Base-by-base conservation (phyloP, 192 early-diverging fungal species). In the Glomus cerebriforme region DNA sequence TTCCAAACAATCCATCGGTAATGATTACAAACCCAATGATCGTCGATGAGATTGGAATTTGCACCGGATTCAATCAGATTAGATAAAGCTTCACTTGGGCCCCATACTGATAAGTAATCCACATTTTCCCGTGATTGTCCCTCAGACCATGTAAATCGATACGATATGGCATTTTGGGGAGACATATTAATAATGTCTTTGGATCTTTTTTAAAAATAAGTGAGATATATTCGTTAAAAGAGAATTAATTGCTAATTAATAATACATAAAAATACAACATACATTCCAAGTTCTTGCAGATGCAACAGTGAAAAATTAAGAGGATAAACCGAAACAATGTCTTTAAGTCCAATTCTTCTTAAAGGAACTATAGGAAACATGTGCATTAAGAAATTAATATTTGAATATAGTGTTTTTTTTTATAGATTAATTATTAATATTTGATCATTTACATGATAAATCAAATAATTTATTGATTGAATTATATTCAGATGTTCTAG, bases 1-100 rank as follows among this genome's bases (percentile, higher is more conserved):
- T 92, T 92, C 92, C 92, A 93, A 17, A 92, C 83, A 80, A 93
- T 93, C 86, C 84, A 88, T 37, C 81, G 70, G 76, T 91, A 93
- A 73, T 93, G 92, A 79, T 93, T 92, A 10, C 27, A n/a, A 0
- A 91, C 88, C 92, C 92, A 93, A 29, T 32, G 27, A 2, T 73
- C 32, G 3, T 82, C 71, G 4, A 76, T 80, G 19, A 81, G 58
- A 59, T 74, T 78, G 19, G 74, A 37, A 27, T 76, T 32, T 19
- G 83, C 85, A 59, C 89, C 89, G 37, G 13, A 58, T n/a, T 77
- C 80, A 8, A 91, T 39, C 17, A 92, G 32, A 13, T 49, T 71
- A 19, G 68, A 27, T 17, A 73, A 31, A 12, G 88, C 89, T 54
- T 90, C 85, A 19, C 24, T 29, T 43, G 79, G 37, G 15, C 88